Evolutionary conservation across 306 rosid genomes (phyloP).

Genomic region (Quercus engelmannii): DNA sequence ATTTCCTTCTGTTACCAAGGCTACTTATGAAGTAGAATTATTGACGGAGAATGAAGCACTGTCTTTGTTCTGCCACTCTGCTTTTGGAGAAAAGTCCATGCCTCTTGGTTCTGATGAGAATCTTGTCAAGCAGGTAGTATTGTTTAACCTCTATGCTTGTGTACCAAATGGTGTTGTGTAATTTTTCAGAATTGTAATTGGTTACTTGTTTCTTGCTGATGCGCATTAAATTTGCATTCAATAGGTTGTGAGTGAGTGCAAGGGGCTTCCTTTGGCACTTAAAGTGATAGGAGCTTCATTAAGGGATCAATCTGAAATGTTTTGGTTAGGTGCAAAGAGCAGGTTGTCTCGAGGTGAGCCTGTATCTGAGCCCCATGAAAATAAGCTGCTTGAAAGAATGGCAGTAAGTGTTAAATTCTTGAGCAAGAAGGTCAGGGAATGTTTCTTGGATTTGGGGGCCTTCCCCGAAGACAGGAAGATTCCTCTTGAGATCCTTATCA

Average conservation of each 20-base stretch:
- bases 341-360: conserved; percentile 72
- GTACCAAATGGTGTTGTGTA: background rate
- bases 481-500: conserved; percentile 79
- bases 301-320: conserved; percentile 63
- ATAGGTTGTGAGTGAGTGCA: conserved; percentile 80
- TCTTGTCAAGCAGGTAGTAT: conserved; percentile 78
- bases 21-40: conserved; percentile 66
- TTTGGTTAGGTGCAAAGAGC: conserved; percentile 66
- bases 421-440: conserved; percentile 51
- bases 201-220: background rate
- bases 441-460: conserved; percentile 79
- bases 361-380: conserved; percentile 69
- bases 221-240: background rate
- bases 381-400: conserved; percentile 63
- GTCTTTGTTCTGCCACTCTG: conserved; percentile 82
- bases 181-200: background rate
- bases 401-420: conserved; percentile 56
- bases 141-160: background rate
- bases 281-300: conserved; percentile 92
- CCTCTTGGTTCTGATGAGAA: conserved; percentile 52
- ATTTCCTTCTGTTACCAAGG: conserved; percentile 38
- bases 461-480: conserved; percentile 89
- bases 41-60: conserved; percentile 62
- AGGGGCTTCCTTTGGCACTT: conserved; percentile 86
- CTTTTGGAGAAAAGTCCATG: conserved; percentile 73